Conservation (phyloP, 805 yeast species). For the Wickerhamomyces rabaulensis region DNA sequence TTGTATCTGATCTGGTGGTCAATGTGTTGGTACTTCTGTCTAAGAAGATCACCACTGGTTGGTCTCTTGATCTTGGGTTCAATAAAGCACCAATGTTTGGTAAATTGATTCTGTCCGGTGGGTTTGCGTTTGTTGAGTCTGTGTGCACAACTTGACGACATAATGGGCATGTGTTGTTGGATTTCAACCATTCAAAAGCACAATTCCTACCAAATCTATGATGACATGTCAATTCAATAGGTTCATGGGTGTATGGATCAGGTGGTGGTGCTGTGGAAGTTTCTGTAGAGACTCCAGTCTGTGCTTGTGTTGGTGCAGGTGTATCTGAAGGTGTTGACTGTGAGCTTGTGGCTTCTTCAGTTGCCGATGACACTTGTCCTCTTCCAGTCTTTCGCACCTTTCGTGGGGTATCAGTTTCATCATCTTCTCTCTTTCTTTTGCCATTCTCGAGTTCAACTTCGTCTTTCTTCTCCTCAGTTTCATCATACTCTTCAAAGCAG, state of each 20-base stretch:
- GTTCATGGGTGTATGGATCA: conserved; percentile 44
- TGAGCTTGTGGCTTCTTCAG: neutral
- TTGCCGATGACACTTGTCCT: neutral
- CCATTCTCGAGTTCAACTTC: conserved; percentile 18
- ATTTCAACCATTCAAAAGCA: conserved; percentile 74
- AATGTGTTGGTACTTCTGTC: conserved; percentile 17
- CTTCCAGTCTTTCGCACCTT: conserved; percentile 3
- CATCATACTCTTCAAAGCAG: conserved; percentile 49
- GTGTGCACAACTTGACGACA: conserved; percentile 52
- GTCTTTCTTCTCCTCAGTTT: conserved; percentile 17
- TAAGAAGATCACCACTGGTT: conserved; percentile 15
- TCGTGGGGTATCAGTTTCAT: conserved; percentile 5
- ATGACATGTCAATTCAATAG: conserved; percentile 76
- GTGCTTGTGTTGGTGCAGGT: neutral
- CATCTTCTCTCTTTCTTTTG: conserved; percentile 20
- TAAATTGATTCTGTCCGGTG: conserved; percentile 18
- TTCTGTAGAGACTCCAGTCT: neutral
- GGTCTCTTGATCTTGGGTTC: conserved; percentile 10
- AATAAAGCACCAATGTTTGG: conserved; percentile 14
- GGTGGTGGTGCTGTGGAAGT: neutral
- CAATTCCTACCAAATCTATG: conserved; percentile 88
- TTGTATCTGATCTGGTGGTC: conserved; percentile 4
- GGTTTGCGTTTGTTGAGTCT: conserved; percentile 5
- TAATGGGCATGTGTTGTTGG: conserved; percentile 76
- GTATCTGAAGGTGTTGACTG: neutral